A percentile compares a stretch with the other conserved stretches of the same genome.
Conservation (phyloP, 2,329 filamentous ascomycete species). For the Ilyonectria destructans region DNA sequence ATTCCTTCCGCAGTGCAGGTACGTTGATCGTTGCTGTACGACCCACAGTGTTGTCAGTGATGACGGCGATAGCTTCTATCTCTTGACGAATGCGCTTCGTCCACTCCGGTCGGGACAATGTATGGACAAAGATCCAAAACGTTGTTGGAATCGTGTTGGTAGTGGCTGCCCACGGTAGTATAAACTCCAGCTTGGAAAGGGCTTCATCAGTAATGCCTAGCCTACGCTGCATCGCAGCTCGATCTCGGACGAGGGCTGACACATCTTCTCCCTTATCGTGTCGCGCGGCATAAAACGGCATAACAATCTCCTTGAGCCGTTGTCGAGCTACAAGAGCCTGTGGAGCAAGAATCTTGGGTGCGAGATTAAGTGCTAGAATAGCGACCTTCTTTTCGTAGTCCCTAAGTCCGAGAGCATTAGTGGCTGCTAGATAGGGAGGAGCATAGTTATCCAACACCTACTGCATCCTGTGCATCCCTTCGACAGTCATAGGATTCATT, state of each 20-base stretch:
- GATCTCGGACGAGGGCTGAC: slow-evolving; percentile 13
- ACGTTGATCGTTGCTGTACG: slow-evolving; percentile 14
- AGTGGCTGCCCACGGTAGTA: slow-evolving; percentile 16
- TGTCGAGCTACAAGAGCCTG: slow-evolving; percentile 16
- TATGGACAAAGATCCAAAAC: slow-evolving; percentile 30
- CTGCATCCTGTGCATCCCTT: neutral
- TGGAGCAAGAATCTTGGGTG: slow-evolving; percentile 9
- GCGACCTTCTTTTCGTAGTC: slow-evolving; percentile 22
- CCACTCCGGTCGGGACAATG: slow-evolving; percentile 19
- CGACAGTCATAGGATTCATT: slow-evolving; percentile 3
- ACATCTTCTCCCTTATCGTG: slow-evolving; percentile 23
- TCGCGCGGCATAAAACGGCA: slow-evolving; percentile 11
- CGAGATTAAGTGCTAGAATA: neutral
- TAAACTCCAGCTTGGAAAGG: slow-evolving; percentile 20
- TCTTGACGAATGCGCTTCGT: slow-evolving; percentile 11
- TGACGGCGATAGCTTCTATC: slow-evolving; percentile 4
- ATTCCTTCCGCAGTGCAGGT: slow-evolving; percentile 11
- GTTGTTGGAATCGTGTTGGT: slow-evolving; percentile 29
- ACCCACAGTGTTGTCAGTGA: neutral
- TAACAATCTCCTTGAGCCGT: neutral
- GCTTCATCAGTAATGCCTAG: slow-evolving; percentile 11
- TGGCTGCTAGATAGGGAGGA: neutral
- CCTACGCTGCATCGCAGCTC: slow-evolving; percentile 10
- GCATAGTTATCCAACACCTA: neutral
- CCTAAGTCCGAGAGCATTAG: neutral